These are phyloP conservation scores for Lentinula sp. DNA, from an alignment of 768 basidiomycete species.

Conservation along the genomic window DNA sequence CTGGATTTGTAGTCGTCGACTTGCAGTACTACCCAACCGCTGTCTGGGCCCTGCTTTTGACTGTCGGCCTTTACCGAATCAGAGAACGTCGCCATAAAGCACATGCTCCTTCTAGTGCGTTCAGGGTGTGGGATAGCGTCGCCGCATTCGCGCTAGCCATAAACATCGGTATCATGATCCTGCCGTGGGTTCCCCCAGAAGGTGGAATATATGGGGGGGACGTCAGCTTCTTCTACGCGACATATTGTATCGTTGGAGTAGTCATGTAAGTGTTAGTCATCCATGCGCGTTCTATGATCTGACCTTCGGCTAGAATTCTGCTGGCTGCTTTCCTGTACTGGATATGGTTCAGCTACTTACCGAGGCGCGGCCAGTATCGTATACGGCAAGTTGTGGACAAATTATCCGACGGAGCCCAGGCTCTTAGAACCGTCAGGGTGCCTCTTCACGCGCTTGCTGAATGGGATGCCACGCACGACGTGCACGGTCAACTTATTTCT, in stretches of 20 bases:
- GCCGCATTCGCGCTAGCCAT: slow-evolving; percentile 27
- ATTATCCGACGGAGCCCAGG: slow-evolving; percentile 26
- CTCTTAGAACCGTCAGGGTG: slow-evolving; percentile 24
- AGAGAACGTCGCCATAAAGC: slow-evolving; percentile 24
- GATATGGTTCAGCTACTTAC: slow-evolving; percentile 35
- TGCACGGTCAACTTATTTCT: slow-evolving; percentile 9
- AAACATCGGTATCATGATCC: slow-evolving; percentile 32
- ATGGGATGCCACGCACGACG: slow-evolving; percentile 30
- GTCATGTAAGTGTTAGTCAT: slow-evolving; percentile 21
- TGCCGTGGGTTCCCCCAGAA: slow-evolving; percentile 35
- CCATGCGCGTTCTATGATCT: neutral
- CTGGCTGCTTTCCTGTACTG: slow-evolving; percentile 23
- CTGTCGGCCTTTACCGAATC: slow-evolving; percentile 27
- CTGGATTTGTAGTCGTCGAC: slow-evolving; percentile 21
- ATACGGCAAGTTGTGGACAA: slow-evolving; percentile 41
- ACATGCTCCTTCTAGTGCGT: slow-evolving; percentile 26
- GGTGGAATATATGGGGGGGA: slow-evolving; percentile 32
- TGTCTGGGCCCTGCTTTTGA: slow-evolving; percentile 28
- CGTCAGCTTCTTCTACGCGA: slow-evolving; percentile 37
- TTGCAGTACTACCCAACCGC: slow-evolving; percentile 33
- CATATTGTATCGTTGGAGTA: slow-evolving; percentile 32
- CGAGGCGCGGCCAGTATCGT: slow-evolving; percentile 33
- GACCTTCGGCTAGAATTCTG: slow-evolving; percentile 16
- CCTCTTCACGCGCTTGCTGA: slow-evolving; percentile 21
- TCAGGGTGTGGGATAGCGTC: slow-evolving; percentile 30